A percentile compares a stretch with the other conserved stretches of the same genome.
Conservation (phyloP, 139 green algal species). For the Tetradesmus obliquus region DNA sequence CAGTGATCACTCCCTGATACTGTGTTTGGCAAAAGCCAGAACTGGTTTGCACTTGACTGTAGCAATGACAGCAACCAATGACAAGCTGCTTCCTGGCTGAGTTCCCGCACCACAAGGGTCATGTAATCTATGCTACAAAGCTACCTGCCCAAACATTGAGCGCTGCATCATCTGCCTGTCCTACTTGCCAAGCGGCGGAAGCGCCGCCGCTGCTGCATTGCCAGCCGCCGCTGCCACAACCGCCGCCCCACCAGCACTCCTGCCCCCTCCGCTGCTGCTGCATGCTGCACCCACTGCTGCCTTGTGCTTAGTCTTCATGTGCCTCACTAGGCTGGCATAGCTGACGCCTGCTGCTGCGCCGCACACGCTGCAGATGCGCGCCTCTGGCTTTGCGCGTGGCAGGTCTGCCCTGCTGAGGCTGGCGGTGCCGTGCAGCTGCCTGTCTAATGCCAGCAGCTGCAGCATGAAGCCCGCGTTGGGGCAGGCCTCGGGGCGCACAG, state of each 20-base stretch:
- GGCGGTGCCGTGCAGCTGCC: slow-evolving; percentile 67
- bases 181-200: background rate
- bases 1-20: too few relatives aligned
- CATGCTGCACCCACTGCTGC: background rate
- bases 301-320: slow-evolving; percentile 75
- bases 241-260: background rate
- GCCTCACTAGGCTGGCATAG: slow-evolving; percentile 71
- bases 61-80: too few relatives aligned
- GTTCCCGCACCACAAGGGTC: too few relatives aligned
- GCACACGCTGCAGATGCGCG: slow-evolving; percentile 77
- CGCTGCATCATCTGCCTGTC: background rate
- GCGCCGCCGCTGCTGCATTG: background rate
- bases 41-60: too few relatives aligned
- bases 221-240: background rate
- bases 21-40: too few relatives aligned
- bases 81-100: too few relatives aligned
- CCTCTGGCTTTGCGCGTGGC: slow-evolving; percentile 78
- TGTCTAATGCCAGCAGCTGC: slow-evolving; percentile 74
- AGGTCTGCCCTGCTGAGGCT: slow-evolving; percentile 67
- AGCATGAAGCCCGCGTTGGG: slow-evolving; percentile 90
- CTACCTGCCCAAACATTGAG: background rate
- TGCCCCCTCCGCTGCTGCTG: background rate
- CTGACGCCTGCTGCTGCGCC: slow-evolving; percentile 73
- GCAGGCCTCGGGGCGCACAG: slow-evolving; percentile 64
- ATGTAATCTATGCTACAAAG: too few relatives aligned